Evolutionary conservation across 169 alveolate genomes (phyloP), one percentile per base, ranked within the genome.

Genomic region (Amoebophrya sp.): DNA sequence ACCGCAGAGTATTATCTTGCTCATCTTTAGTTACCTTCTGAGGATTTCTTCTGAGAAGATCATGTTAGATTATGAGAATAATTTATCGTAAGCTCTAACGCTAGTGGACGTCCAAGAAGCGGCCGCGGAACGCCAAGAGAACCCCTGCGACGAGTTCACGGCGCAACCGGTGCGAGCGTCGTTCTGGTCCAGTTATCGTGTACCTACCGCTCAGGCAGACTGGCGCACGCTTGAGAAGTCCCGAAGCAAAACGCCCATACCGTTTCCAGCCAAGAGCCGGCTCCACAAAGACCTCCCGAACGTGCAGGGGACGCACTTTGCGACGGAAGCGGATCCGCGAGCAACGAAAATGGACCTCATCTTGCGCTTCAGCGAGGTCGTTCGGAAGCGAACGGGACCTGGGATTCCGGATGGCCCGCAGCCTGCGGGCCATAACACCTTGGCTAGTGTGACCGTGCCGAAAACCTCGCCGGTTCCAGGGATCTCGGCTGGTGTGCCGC

Each of bases 81-180:
- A n/a, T n/a, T n/a, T n/a, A n/a, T n/a, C n/a, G n/a, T n/a, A n/a
- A n/a, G n/a, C n/a, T n/a, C n/a, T n/a, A n/a, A n/a, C n/a, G n/a
- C n/a, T n/a, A n/a, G n/a, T n/a, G n/a, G n/a, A n/a, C n/a, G n/a
- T n/a, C n/a, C n/a, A n/a, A n/a, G n/a, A n/a, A n/a, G n/a, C n/a
- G n/a, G n/a, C n/a, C n/a, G n/a, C n/a, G n/a, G n/a, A n/a, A n/a
- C 83, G 83, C 39, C n/a, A 29, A 6, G 83, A 65, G 38, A 65
- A 65, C 83, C 83, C 83, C 36, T 65, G 83, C 83, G 83, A 65
- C 83, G 83, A 65, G 83, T 65, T 65, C 83, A 36, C n/a, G 83
- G n/a, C 83, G 83, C 83, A 65, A 0, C 83, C 83, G 33, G 33
- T 65, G 36, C 83, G 83, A 18, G 0, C 36, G 38, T 26, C 39